Conservation (phyloP, 345 rosid species). For the Ailanthus altissimus region DNA sequence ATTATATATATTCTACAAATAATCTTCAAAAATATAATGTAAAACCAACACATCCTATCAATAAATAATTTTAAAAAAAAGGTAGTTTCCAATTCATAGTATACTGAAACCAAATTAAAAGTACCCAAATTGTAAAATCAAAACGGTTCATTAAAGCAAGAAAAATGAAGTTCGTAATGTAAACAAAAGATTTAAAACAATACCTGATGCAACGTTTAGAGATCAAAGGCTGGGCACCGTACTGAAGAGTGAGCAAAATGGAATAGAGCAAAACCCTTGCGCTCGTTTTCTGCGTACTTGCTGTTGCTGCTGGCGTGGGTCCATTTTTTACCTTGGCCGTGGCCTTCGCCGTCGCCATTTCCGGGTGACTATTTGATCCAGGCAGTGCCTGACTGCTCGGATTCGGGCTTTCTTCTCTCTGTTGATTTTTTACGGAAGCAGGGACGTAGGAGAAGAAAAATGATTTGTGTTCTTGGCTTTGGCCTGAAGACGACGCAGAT, state of each 20-base stretch:
- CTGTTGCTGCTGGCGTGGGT: not conserved
- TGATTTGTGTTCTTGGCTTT: too few relatives aligned
- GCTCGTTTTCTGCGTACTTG: conserved; percentile 33
- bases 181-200: not conserved
- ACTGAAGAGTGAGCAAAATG: conserved; percentile 75
- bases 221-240: conserved; percentile 93
- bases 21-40: not conserved
- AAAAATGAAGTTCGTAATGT: too few relatives aligned
- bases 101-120: not conserved
- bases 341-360: conserved; percentile 44
- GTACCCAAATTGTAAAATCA: not conserved
- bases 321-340: conserved; percentile 16
- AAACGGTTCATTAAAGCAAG: not conserved
- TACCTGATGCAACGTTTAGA: conserved; percentile 88
- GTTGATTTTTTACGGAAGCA: not conserved
- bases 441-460: too few relatives aligned
- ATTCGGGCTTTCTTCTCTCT: not conserved
- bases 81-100: not conserved
- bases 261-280: conserved; percentile 65
- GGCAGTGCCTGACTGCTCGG: not conserved
- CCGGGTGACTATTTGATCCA: conserved; percentile 27
- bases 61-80: not conserved
- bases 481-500: too few relatives aligned
- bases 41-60: not conserved
- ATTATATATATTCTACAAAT: not conserved